phyloP scores from a whole-genome alignment of 108 stramenopile genomes.

The Cyclostephanos tholiformis region DNA sequence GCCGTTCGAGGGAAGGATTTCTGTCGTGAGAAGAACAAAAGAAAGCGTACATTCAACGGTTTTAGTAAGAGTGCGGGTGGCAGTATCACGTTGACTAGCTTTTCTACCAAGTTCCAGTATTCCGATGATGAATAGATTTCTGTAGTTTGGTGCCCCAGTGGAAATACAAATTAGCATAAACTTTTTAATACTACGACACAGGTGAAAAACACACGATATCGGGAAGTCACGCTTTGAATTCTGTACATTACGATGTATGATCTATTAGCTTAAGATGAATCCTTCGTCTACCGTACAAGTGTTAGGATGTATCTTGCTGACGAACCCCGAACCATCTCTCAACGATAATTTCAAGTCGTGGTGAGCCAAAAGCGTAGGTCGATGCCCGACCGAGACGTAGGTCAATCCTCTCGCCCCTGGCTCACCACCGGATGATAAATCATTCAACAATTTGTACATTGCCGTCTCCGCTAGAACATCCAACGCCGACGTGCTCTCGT shows the following conservation, averaged over 20 bases:
- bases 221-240: too few relatives aligned
- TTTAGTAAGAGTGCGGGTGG: slow-evolving; percentile 76
- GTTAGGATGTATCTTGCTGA: slow-evolving; percentile 38
- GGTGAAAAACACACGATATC: too few relatives aligned
- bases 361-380: slow-evolving; percentile 69
- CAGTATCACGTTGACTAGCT: slow-evolving; percentile 70
- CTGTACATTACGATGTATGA: too few relatives aligned
- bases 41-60: slow-evolving; percentile 94
- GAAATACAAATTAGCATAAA: background rate
- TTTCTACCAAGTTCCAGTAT: slow-evolving; percentile 79
- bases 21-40: slow-evolving; percentile 98
- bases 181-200: too few relatives aligned
- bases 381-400: slow-evolving; percentile 81
- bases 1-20: slow-evolving; percentile 97
- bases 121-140: slow-evolving; percentile 48
- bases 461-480: slow-evolving; percentile 66
- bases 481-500: slow-evolving; percentile 79
- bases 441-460: slow-evolving; percentile 68
- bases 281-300: slow-evolving; percentile 36
- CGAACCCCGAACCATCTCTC: slow-evolving; percentile 27
- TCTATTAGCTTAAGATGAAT: slow-evolving; percentile 35
- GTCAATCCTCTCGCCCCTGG: slow-evolving; percentile 35
- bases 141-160: background rate
- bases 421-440: slow-evolving; percentile 10
- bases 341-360: slow-evolving; percentile 68